These are phyloP conservation scores for Phaffomyces thermotolerans DNA, from an alignment of 805 yeast genomes.

Conservation along the genomic window DNA sequence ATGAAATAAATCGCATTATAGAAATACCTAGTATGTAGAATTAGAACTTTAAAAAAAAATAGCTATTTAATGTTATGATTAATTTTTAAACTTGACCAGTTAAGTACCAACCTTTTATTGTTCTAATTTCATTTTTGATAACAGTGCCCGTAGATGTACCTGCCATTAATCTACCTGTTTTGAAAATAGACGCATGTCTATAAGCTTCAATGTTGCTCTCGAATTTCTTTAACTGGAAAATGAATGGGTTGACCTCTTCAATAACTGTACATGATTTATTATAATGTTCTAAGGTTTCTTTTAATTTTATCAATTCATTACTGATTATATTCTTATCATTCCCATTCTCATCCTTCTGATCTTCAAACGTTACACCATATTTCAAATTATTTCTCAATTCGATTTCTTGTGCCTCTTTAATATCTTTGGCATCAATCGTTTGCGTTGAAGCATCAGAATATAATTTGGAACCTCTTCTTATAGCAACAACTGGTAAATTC, in stretches of 20 bases:
- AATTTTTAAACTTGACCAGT: constrained; percentile 27
- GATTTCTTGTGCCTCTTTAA: background rate
- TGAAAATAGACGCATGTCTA: constrained; percentile 15
- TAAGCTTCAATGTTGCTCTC: constrained; percentile 21
- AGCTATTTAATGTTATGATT: background rate
- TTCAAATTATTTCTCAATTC: constrained; percentile 3
- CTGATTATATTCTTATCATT: constrained; percentile 9
- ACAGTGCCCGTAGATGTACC: constrained; percentile 15
- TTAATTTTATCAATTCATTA: constrained; percentile 25
- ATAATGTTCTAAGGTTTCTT: constrained; percentile 24
- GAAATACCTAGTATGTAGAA: constrained; percentile 3
- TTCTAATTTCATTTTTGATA: constrained; percentile 26
- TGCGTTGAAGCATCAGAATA: constrained; percentile 30
- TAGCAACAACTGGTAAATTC: constrained; percentile 33
- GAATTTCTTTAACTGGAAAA: constrained; percentile 24
- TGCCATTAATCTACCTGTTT: constrained; percentile 18
- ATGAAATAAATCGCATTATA: background rate
- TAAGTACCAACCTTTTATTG: constrained; percentile 35
- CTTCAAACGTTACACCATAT: constrained; percentile 12
- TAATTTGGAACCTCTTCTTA: constrained; percentile 33
- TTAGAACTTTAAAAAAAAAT: background rate
- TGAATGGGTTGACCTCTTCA: constrained; percentile 21
- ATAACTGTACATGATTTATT: constrained; percentile 14
- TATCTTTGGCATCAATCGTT: constrained; percentile 12
- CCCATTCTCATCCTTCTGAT: constrained; percentile 4